phyloP scores from a whole-genome alignment of 257 asterid species.

The Solanum etuberosum region DNA sequence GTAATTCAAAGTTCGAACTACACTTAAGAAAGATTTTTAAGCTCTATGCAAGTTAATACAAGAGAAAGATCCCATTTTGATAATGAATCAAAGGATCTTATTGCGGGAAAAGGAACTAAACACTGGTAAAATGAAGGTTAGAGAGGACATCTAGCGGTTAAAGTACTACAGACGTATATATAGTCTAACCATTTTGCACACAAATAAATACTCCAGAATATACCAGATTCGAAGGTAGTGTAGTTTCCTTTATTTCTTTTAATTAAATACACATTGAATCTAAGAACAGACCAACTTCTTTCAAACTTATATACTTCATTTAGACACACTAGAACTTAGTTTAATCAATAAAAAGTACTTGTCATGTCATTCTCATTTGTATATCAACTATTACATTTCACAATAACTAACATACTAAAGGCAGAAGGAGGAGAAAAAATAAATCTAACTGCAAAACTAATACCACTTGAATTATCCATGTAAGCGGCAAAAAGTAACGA shows the following conservation, averaged over 20 bases:
- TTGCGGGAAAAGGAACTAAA: not conserved
- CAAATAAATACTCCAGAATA: not conserved
- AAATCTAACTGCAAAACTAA: slow-evolving; percentile 19
- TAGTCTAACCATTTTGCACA: not conserved
- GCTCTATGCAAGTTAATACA: not conserved
- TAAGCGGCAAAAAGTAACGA: slow-evolving; percentile 8
- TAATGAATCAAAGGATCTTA: not conserved
- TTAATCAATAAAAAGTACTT: slow-evolving; percentile 2
- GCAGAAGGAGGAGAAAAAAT: not conserved
- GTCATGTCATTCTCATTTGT: slow-evolving; percentile 15
- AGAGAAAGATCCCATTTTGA: not conserved
- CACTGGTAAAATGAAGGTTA: not conserved
- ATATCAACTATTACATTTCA: slow-evolving; percentile 24
- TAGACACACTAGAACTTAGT: slow-evolving; percentile 12
- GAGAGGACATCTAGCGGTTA: not conserved
- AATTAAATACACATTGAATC: not conserved
- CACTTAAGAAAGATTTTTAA: not conserved
- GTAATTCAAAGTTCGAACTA: not conserved
- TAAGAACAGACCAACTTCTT: not conserved
- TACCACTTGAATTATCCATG: slow-evolving; percentile 23
- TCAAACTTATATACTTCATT: not conserved
- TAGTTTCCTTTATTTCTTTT: not conserved
- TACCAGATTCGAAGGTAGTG: not conserved
- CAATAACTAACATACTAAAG: slow-evolving; percentile 13
- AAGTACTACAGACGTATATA: not conserved